Evolutionary conservation across 176 grass and related monocot species (phyloP), one percentile per base, ranked within the genome.

Genomic region (Bonia amplexicaulis): DNA sequence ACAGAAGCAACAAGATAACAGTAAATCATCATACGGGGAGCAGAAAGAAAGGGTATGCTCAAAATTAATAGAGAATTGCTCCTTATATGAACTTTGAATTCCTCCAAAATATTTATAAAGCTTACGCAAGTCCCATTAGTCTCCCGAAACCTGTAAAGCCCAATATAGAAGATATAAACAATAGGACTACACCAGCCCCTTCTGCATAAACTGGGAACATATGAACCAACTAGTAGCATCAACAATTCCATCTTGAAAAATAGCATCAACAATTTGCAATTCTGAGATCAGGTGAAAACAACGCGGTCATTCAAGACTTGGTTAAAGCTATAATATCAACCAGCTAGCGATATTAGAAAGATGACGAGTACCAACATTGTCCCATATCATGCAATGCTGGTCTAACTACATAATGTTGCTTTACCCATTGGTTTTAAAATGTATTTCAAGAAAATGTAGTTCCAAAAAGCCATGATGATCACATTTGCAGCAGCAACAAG

Each of bases 121-220:
- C 67, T 92, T 88, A 78, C 86, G 86, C 86, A 88, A 15, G 70
- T 92, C 48, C 76, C 90, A 84, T 95, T 85, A 84, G 37, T 86
- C 61, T 42, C 86, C 13, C 66, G 72, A 55, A 75, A 90, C 85
- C 90, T 92, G 83, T 19, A 85, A 82, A 74, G 1, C 64, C 33
- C 33, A 13, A 77, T 10, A 63, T 17, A 55, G 48, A 66, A 85
- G 49, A 42, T 58, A 74, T 52, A 61, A 60, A 58, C 10, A 20
- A 31, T 25, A 67, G 9, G 47, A 59, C 14, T 66, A 6, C 27
- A n/a, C 42, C 19, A 2, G 31, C 31, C 47, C 5, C 10, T 76
- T 81, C 25, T 68, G 7, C 73, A 76, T 59, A 58, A 33, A 58
- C 27, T 58, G 13, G 46, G 20, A 60, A 66, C 2, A 59, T 42